These are phyloP conservation scores for Penicillium concentricum DNA, from an alignment of 2,329 filamentous ascomycete species.

Conservation along the genomic window DNA sequence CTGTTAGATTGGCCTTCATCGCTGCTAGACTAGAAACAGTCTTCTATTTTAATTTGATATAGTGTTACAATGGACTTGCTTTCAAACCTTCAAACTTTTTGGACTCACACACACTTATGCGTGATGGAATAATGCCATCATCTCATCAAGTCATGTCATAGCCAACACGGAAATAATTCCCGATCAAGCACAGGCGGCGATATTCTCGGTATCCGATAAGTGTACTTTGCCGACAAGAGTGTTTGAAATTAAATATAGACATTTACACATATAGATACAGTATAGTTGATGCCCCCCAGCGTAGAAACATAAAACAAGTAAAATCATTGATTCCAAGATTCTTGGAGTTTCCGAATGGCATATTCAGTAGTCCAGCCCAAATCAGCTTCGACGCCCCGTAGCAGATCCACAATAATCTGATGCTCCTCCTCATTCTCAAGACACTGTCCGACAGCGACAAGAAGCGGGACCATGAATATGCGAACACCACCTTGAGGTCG, in stretches of 20 bases:
- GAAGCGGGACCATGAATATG: constrained; percentile 58
- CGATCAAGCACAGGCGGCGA: neutral
- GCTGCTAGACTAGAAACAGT: neutral
- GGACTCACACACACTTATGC: neutral
- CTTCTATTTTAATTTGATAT: neutral
- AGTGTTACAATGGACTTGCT: neutral
- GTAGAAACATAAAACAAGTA: neutral
- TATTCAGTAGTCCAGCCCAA: constrained; percentile 61
- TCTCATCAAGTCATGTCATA: neutral
- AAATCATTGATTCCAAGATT: constrained; percentile 28
- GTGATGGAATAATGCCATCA: constrained; percentile 3
- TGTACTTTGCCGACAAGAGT: neutral
- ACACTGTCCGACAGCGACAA: constrained; percentile 61
- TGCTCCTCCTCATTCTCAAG: constrained; percentile 54
- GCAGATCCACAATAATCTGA: constrained; percentile 53
- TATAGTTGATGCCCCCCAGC: neutral
- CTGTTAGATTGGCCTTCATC: neutral
- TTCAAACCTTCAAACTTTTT: neutral
- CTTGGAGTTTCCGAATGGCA: constrained; percentile 50
- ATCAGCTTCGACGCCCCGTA: constrained; percentile 60
- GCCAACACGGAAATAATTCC: neutral
- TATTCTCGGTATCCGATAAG: neutral
- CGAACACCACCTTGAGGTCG: constrained; percentile 56
- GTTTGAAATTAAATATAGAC: neutral
- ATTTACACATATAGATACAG: neutral